These are phyloP conservation scores for Candida oleophila DNA, from an alignment of 805 yeast genomes.

Conservation along the genomic window DNA sequence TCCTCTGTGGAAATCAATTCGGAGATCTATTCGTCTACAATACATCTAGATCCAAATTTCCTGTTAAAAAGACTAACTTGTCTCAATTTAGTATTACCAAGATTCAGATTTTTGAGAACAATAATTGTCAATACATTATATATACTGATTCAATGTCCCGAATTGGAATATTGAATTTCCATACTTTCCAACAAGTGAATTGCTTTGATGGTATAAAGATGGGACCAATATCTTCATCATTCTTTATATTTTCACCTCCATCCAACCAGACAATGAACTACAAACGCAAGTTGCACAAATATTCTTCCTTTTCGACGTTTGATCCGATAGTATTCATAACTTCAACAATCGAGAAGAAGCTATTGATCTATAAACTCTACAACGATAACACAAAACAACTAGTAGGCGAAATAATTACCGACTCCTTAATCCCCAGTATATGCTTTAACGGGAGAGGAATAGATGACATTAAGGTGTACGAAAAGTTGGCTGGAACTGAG, in stretches of 20 bases:
- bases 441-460: slow-evolving; percentile 1
- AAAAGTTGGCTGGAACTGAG: background rate
- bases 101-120: slow-evolving; percentile 14
- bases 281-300: slow-evolving; percentile 6
- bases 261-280: background rate
- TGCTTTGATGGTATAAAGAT: slow-evolving; percentile 21
- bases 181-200: slow-evolving; percentile 13
- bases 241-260: slow-evolving; percentile 13
- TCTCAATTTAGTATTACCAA: slow-evolving; percentile 25
- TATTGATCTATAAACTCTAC: slow-evolving; percentile 21
- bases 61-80: slow-evolving; percentile 14
- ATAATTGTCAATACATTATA: slow-evolving; percentile 14
- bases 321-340: slow-evolving; percentile 23
- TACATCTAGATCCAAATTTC: slow-evolving; percentile 8
- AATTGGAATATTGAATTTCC: slow-evolving; percentile 24
- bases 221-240: slow-evolving; percentile 19
- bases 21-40: slow-evolving; percentile 25
- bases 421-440: slow-evolving; percentile 13
- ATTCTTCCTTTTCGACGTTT: slow-evolving; percentile 11
- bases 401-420: slow-evolving; percentile 14
- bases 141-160: slow-evolving; percentile 31
- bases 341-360: slow-evolving; percentile 19
- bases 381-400: slow-evolving; percentile 17
- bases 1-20: slow-evolving; percentile 32
- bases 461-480: background rate